Percentiles rank a stretch among this genome's conserved stretches.
These are phyloP conservation scores for Hypseocharis bilobata DNA, from an alignment of 441 rosid species.

Conservation along the genomic window DNA sequence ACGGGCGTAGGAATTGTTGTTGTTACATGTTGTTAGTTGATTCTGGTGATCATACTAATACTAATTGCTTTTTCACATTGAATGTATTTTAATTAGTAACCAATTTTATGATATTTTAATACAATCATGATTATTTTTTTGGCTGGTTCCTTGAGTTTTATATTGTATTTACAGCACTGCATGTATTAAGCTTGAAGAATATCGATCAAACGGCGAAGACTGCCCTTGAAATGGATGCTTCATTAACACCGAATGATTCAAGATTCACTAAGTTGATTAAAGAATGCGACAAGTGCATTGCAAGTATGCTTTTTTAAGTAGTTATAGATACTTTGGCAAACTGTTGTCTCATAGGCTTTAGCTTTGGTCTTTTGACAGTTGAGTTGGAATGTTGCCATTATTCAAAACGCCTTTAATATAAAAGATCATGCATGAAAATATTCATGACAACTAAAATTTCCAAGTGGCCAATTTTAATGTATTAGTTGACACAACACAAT, in stretches of 20 bases:
- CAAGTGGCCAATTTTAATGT: background rate
- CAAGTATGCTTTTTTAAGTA: constrained; percentile 21
- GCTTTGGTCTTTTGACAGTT: too few relatives aligned
- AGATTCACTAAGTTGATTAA: constrained; percentile 22
- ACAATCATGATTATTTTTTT: too few relatives aligned
- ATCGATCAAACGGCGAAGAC: constrained; percentile 23
- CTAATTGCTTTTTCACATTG: too few relatives aligned
- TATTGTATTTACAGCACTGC: constrained; percentile 19
- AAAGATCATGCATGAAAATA: too few relatives aligned
- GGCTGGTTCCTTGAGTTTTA: background rate
- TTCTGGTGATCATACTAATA: too few relatives aligned
- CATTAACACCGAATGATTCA: constrained; percentile 15
- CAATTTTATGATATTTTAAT: too few relatives aligned
- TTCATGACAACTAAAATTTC: background rate
- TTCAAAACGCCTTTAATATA: background rate
- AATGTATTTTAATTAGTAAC: too few relatives aligned
- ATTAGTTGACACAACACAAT: background rate
- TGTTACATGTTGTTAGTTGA: too few relatives aligned
- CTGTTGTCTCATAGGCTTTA: too few relatives aligned
- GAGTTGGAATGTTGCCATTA: background rate
- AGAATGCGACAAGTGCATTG: constrained; percentile 20
- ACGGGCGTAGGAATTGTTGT: too few relatives aligned
- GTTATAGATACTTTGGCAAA: too few relatives aligned
- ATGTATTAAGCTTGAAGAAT: constrained; percentile 28
- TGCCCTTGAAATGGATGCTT: constrained; percentile 21